Evolutionary conservation across 2,329 filamentous ascomycete genomes (phyloP).

Genomic region (Raffaelea arxii): DNA sequence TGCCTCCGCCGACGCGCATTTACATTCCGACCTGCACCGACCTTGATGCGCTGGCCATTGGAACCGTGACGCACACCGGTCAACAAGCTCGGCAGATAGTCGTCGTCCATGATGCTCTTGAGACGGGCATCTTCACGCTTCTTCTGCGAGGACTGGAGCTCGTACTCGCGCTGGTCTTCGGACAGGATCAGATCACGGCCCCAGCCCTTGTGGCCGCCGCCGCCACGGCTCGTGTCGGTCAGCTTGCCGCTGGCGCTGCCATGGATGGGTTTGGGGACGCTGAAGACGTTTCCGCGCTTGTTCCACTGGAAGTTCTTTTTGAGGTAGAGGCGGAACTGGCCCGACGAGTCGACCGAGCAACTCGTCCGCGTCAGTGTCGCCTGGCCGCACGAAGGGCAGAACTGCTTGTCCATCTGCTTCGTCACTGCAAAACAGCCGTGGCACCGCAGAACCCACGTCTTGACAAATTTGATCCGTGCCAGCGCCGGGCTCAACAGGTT

Average conservation of each 20-base stretch:
- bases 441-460: constrained; percentile 84
- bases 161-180: constrained; percentile 96
- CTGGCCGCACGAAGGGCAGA: constrained; percentile 86
- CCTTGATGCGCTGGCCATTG: constrained; percentile 60
- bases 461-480: constrained; percentile 72
- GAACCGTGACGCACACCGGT: constrained; percentile 62
- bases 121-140: constrained; percentile 49
- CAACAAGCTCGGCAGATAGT: constrained; percentile 78
- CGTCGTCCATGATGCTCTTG: constrained; percentile 85
- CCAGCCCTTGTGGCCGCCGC: constrained; percentile 84
- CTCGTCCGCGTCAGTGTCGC: constrained; percentile 74
- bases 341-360: constrained; percentile 68
- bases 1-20: constrained; percentile 75
- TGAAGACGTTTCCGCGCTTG: constrained; percentile 83
- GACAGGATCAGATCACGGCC: constrained; percentile 73
- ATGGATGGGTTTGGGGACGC: constrained; percentile 80
- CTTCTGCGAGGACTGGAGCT: no score
- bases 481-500: constrained; percentile 58
- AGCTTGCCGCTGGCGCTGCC: constrained; percentile 72
- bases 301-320: constrained; percentile 97
- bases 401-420: constrained; percentile 79
- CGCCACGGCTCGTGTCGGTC: constrained; percentile 43
- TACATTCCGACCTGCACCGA: constrained; percentile 78
- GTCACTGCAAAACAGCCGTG: constrained; percentile 85
- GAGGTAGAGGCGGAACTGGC: constrained; percentile 75